Conservation (phyloP, 495 filamentous ascomycete genomes). For the Aspergillus asperescens region DNA sequence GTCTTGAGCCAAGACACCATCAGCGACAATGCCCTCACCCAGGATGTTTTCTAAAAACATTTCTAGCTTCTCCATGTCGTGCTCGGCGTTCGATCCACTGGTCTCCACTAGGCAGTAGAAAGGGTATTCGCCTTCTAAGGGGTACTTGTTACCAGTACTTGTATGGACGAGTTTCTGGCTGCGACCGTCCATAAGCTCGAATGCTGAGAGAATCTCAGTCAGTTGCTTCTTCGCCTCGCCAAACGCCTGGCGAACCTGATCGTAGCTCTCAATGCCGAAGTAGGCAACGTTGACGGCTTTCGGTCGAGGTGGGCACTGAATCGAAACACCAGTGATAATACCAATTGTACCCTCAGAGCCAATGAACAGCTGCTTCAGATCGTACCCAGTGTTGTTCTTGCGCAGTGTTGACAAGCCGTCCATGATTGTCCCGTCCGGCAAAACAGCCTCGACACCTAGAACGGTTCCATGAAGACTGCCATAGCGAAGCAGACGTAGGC, state of each 20-base stretch:
- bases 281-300: slow-evolving; percentile 85
- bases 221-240: slow-evolving; percentile 81
- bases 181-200: slow-evolving; percentile 90
- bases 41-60: slow-evolving; percentile 86
- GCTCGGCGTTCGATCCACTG: slow-evolving; percentile 86
- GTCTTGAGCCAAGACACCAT: slow-evolving; percentile 86
- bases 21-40: slow-evolving; percentile 72
- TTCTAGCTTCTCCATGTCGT: slow-evolving; percentile 83
- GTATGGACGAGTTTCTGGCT: slow-evolving; percentile 69
- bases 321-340: slow-evolving; percentile 83
- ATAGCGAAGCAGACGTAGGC: slow-evolving; percentile 83
- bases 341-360: slow-evolving; percentile 92
- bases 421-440: slow-evolving; percentile 86
- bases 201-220: slow-evolving; percentile 91
- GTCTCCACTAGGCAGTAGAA: slow-evolving; percentile 98
- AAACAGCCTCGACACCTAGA: slow-evolving; percentile 84
- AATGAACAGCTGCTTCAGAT: slow-evolving; percentile 96
- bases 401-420: slow-evolving; percentile 80
- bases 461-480: slow-evolving; percentile 91
- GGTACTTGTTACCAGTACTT: slow-evolving; percentile 69
- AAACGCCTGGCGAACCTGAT: slow-evolving; percentile 78
- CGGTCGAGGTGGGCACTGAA: slow-evolving; percentile 80
- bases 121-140: slow-evolving; percentile 74
- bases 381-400: slow-evolving; percentile 98
- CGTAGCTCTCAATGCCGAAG: slow-evolving; percentile 80